phyloP scores from a whole-genome alignment of 495 filamentous ascomycete species.

The Penicillium subrubescens region DNA sequence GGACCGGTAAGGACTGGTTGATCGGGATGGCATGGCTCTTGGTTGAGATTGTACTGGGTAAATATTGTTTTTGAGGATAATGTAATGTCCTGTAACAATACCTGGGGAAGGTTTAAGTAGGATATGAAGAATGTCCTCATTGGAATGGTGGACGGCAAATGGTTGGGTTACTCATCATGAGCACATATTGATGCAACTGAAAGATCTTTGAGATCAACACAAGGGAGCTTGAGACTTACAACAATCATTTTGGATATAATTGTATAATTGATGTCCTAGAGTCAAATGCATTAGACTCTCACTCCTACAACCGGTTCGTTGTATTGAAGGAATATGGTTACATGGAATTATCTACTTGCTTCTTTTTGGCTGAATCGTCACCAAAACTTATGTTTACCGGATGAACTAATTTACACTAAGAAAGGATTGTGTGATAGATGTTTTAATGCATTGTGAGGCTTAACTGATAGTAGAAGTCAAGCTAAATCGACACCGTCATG shows the following conservation, averaged over 20 bases:
- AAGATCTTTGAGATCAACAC: background rate
- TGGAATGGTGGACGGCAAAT: conserved; percentile 6
- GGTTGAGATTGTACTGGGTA: background rate
- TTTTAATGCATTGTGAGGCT: background rate
- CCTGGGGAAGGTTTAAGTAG: background rate
- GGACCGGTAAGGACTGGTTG: conserved; percentile 9
- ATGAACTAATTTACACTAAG: background rate
- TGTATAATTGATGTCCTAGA: too few species aligned
- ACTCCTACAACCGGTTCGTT: background rate
- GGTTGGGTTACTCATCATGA: conserved; percentile 19
- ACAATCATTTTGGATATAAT: background rate
- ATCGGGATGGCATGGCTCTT: conserved; percentile 20
- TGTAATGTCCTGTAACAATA: background rate
- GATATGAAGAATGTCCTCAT: background rate
- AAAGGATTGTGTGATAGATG: background rate
- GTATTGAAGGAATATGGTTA: background rate
- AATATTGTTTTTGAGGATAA: background rate
- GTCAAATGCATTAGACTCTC: too few species aligned
- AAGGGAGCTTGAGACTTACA: background rate
- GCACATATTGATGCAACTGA: conserved; percentile 17
- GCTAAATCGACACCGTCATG: background rate
- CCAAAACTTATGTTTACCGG: background rate
- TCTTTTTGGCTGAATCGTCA: background rate
- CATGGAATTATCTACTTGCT: background rate
- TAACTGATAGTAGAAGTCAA: background rate